Conservation (phyloP, 129 eudicot species). For the Deinandra increscens region DNA sequence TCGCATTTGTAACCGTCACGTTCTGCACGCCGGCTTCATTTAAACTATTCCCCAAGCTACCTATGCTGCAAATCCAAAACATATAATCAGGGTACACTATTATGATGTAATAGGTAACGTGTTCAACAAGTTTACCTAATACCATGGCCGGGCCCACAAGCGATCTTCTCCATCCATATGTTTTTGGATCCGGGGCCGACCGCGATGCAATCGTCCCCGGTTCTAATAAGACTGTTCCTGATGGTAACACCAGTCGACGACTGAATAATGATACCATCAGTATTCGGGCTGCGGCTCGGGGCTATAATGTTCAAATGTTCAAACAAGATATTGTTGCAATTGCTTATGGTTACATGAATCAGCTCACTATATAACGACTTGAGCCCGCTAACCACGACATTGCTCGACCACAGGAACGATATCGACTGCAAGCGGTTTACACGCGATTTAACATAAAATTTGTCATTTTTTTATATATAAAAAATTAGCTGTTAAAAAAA, state of each 20-base stretch:
- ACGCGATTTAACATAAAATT: not conserved
- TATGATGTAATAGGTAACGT: not conserved
- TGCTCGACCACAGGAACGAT: constrained; percentile 59
- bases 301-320: constrained; percentile 47
- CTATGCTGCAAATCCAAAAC: constrained; percentile 45
- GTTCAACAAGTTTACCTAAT: constrained; percentile 44
- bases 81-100: not conserved
- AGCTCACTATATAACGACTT: constrained; percentile 57
- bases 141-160: constrained; percentile 85
- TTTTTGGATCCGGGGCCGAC: constrained; percentile 68
- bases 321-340: constrained; percentile 51
- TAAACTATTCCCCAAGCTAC: constrained; percentile 60
- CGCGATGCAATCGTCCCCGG: constrained; percentile 77
- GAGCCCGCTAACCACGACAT: constrained; percentile 53
- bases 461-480: no score
- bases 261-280: constrained; percentile 68
- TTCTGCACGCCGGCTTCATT: constrained; percentile 72
- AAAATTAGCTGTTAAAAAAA: no score
- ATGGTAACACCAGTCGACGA: constrained; percentile 65
- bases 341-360: constrained; percentile 53
- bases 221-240: constrained; percentile 31
- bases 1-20: constrained; percentile 48
- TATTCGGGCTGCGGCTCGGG: constrained; percentile 70
- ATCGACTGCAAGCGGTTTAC: constrained; percentile 50
- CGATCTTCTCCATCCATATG: constrained; percentile 58